Conservation (phyloP, 305 asterid genomes). For the Withania somnifera region DNA sequence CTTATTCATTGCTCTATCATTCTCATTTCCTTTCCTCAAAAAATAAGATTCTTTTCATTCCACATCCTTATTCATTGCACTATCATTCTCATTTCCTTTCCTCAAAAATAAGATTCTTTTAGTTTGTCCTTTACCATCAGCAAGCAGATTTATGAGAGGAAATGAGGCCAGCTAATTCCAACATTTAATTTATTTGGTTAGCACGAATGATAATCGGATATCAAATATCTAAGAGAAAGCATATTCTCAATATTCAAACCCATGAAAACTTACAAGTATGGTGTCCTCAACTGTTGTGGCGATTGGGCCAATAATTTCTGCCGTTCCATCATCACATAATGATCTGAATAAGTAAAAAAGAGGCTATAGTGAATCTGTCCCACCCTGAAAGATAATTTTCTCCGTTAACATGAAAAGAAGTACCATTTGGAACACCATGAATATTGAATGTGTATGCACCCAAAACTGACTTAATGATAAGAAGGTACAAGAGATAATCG, state of each 20-base stretch:
- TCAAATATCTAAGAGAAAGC: not conserved
- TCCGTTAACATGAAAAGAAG: not conserved
- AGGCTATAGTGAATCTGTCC: not conserved
- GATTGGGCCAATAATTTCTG: constrained; percentile 87
- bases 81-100: not conserved
- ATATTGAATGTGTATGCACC: not conserved
- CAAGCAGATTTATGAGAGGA: not conserved
- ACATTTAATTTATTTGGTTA: not conserved
- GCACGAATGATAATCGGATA: not conserved
- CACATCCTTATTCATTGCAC: not conserved
- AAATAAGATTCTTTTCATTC: not conserved
- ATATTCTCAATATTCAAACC: not conserved
- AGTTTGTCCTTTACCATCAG: not conserved
- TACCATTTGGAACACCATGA: not conserved
- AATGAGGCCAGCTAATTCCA: not conserved
- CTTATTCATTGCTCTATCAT: not conserved
- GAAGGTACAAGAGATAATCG: not conserved
- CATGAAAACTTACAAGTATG: constrained; percentile 51
- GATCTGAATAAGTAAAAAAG: constrained; percentile 36
- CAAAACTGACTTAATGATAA: not conserved
- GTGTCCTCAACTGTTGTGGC: constrained; percentile 84
- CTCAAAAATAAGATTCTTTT: not conserved
- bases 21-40: not conserved
- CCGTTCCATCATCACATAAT: constrained; percentile 84
- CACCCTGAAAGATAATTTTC: not conserved